A percentile compares a stretch with the other conserved stretches of the same genome.
These are phyloP conservation scores for Dalbergia oliveri DNA, from an alignment of 306 rosid genomes.

Conservation along the genomic window DNA sequence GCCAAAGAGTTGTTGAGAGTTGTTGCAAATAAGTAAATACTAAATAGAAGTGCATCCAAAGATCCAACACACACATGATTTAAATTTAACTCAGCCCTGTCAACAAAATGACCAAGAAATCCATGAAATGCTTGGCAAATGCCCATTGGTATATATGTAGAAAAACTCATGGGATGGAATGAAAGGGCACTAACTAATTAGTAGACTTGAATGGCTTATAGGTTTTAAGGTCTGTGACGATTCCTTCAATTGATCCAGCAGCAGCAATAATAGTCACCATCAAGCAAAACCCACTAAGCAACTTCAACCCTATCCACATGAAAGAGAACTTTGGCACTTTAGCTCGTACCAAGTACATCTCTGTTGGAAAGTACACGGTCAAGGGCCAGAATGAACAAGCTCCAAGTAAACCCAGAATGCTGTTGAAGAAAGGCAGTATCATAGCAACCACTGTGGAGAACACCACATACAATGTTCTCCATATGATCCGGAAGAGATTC, in stretches of 20 bases:
- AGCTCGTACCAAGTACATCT: slow-evolving; percentile 60
- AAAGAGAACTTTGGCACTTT: slow-evolving; percentile 55
- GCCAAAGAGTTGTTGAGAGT: too few species aligned
- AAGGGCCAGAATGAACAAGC: slow-evolving; percentile 70
- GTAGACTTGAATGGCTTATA: slow-evolving; percentile 55
- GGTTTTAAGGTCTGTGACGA: slow-evolving; percentile 45
- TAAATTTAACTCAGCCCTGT: too few species aligned
- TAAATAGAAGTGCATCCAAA: not conserved
- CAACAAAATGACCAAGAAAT: not conserved
- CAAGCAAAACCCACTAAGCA: slow-evolving; percentile 55
- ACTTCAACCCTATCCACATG: slow-evolving; percentile 53
- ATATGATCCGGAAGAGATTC: slow-evolving; percentile 53
- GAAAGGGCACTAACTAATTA: not conserved
- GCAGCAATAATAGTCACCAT: slow-evolving; percentile 57
- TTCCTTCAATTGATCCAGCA: slow-evolving; percentile 62
- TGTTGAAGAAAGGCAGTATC: slow-evolving; percentile 71
- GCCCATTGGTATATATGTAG: not conserved
- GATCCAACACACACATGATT: not conserved
- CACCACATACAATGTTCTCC: slow-evolving; percentile 61
- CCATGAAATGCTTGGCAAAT: not conserved
- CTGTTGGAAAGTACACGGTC: slow-evolving; percentile 66
- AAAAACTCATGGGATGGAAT: not conserved
- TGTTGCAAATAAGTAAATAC: too few species aligned
- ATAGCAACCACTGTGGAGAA: slow-evolving; percentile 47
- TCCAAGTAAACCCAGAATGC: slow-evolving; percentile 65